Conservation (phyloP, 2,329 filamentous ascomycete species). For the Botrytis aclada region DNA sequence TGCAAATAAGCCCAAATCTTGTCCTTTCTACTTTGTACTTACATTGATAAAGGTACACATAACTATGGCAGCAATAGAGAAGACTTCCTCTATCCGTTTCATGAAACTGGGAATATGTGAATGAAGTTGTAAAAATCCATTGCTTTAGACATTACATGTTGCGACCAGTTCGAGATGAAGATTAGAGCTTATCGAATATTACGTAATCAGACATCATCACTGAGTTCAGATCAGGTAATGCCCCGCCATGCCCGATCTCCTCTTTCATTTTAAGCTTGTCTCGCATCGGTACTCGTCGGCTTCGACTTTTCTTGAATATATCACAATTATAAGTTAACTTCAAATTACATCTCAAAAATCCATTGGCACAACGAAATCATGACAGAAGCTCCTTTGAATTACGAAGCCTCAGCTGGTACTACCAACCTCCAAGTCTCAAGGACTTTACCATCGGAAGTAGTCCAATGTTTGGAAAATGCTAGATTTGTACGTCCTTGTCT, state of each 20-base stretch:
- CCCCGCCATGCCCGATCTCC: constrained; percentile 3
- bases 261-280: not conserved
- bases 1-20: not conserved
- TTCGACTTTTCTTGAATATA: not conserved
- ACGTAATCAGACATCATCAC: not conserved
- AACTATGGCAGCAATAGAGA: not conserved
- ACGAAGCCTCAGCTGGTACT: constrained; percentile 70
- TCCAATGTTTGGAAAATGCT: constrained; percentile 89
- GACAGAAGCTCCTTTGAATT: constrained; percentile 50
- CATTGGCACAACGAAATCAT: not conserved
- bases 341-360: not conserved
- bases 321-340: not conserved
- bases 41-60: not conserved
- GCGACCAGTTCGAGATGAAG: not conserved
- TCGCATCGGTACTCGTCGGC: not conserved
- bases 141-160: not conserved
- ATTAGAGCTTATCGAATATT: not conserved
- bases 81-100: not conserved
- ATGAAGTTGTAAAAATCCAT: not conserved
- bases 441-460: constrained; percentile 76
- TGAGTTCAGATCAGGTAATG: not conserved
- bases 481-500: constrained; percentile 67
- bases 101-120: not conserved
- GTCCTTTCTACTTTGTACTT: not conserved
- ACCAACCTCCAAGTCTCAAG: constrained; percentile 63